Evolutionary conservation across 2,329 filamentous ascomycete species (phyloP), one percentile per base, ranked within the genome.

Genomic region (Fusarium odoratissimum): DNA sequence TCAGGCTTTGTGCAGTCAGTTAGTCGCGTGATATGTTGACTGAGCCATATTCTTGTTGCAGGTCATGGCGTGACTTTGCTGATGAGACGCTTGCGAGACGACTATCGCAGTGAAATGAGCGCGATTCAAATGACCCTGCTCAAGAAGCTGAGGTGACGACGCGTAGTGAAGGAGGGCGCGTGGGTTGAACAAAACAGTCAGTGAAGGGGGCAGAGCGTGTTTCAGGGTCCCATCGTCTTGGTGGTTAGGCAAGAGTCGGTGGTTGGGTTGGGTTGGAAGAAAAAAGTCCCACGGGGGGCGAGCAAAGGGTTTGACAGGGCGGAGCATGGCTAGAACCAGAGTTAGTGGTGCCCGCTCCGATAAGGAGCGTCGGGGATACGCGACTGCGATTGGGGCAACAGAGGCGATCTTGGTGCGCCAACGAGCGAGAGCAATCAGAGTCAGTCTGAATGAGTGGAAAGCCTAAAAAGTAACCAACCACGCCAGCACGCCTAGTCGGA

Each of bases 151-250:
- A 55, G 45, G 45, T 58, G 69, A 69, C 58, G 61, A 75, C 73
- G 75, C 76, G 72, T 71, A 61, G 68, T 59, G 52, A 41, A 44
- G 60, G 58, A 67, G 60, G 65, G 57, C 61, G 52, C 60, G 60
- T 58, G 62, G 65, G 45, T 61, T 70, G 67, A 66, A 56, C 61
- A 55, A 45, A 61, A 58, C 44, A 67, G 61, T 72, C 64, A 73
- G 76, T 45, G 69, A 76, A 75, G 73, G 74, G 73, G 72, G 75
- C 52, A 74, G 68, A 65, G 64, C 68, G 66, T 78, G 76, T 78
- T 78, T 77, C 76, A 77, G 76, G 72, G 72, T 76, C 63, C 59
- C 51, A 52, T 68, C 63, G 40, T 65, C 64, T 57, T 71, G 71
- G 72, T 77, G 73, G 75, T 72, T 69, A 52, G 74, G 69, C 41